These are phyloP conservation scores for Nepenthes mirabilis DNA, from an alignment of 148 eudicot genomes.

Conservation along the genomic window DNA sequence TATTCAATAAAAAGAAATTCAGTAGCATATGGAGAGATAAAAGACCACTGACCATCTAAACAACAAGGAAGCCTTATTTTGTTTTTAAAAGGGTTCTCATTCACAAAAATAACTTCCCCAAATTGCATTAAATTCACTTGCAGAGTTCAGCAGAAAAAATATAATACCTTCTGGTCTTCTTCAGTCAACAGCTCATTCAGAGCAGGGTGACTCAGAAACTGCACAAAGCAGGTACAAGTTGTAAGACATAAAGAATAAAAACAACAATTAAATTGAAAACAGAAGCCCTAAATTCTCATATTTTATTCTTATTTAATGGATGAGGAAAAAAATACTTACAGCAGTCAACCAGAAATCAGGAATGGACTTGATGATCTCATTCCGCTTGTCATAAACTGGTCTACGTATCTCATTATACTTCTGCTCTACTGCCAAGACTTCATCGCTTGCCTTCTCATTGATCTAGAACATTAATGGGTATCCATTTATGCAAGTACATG, in stretches of 20 bases:
- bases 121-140: not conserved
- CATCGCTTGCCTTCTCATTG: conserved; percentile 85
- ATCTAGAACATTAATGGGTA: conserved; percentile 28
- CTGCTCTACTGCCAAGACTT: conserved; percentile 83
- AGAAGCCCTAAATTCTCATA: not conserved
- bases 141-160: not conserved
- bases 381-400: conserved; percentile 82
- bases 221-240: conserved; percentile 14
- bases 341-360: conserved; percentile 96
- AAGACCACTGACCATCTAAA: not conserved
- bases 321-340: conserved; percentile 28
- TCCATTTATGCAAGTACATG: not conserved
- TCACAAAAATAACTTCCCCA: not conserved
- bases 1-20: not conserved
- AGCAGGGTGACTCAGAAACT: conserved; percentile 95
- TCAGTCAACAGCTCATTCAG: conserved; percentile 66
- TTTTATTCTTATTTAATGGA: not conserved
- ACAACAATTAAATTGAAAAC: not conserved
- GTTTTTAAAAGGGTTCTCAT: not conserved
- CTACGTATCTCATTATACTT: conserved; percentile 72
- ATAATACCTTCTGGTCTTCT: conserved; percentile 78
- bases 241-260: not conserved
- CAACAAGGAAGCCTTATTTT: not conserved
- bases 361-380: conserved; percentile 59
- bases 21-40: not conserved